Conservation (phyloP, 2,329 filamentous ascomycete genomes). For the Colletotrichum sublineola region DNA sequence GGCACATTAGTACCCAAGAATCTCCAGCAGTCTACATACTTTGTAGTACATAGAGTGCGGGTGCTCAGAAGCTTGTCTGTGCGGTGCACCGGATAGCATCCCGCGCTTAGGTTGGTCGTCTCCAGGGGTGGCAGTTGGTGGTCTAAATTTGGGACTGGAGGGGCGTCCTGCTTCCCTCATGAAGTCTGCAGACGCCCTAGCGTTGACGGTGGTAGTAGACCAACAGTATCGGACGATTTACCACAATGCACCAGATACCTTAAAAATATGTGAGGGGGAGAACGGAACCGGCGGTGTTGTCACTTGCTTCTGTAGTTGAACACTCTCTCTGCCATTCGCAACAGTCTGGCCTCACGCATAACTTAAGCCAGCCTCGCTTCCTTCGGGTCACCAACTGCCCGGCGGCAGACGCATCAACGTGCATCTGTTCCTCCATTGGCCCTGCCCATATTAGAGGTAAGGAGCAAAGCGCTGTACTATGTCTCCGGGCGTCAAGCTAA, state of each 20-base stretch:
- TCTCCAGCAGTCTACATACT: conserved; percentile 1
- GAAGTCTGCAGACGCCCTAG: conserved; percentile 1
- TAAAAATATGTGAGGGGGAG: too few relatives aligned
- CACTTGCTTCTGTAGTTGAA: too few relatives aligned
- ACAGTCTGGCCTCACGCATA: too few relatives aligned
- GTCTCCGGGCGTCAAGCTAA: background rate
- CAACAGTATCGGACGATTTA: conserved; percentile 18
- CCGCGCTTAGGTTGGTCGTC: background rate
- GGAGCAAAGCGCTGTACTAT: background rate
- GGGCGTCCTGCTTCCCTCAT: background rate
- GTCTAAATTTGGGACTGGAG: conserved; percentile 21
- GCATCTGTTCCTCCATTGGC: background rate
- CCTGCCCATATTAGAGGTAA: background rate
- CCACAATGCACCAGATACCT: background rate
- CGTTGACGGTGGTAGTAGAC: conserved; percentile 25
- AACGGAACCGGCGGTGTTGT: too few relatives aligned
- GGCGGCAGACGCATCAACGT: too few relatives aligned
- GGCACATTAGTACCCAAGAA: conserved; percentile 11
- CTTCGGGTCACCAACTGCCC: background rate
- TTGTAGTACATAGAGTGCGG: background rate
- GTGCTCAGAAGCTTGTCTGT: conserved; percentile 23
- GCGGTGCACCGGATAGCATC: conserved; percentile 6
- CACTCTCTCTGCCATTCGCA: too few relatives aligned
- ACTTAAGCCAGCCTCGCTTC: too few relatives aligned
- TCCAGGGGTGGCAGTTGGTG: conserved; percentile 2